Conservation (phyloP, 2,329 filamentous ascomycete genomes). For the Colletotrichum endophyticum region DNA sequence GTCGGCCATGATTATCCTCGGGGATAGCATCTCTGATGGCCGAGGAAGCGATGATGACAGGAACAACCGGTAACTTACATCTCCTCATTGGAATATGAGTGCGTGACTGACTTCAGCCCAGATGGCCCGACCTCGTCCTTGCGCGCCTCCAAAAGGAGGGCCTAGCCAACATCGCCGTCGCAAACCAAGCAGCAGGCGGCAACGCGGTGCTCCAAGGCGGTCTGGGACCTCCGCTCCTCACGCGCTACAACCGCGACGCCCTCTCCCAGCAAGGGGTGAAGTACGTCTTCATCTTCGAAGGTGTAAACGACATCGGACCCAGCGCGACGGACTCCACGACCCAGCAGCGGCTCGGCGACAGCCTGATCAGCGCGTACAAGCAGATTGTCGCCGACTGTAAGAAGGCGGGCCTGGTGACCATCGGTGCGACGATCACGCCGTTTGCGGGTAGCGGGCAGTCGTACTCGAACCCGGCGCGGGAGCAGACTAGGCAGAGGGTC, state of each 20-base stretch:
- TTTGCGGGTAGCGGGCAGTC: constrained; percentile 58
- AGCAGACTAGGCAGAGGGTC: constrained; percentile 60
- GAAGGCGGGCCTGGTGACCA: constrained; percentile 57
- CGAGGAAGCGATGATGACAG: constrained; percentile 64
- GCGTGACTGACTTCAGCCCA: constrained; percentile 15
- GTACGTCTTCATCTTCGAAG: constrained; percentile 71
- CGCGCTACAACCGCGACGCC: constrained; percentile 68
- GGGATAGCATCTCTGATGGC: constrained; percentile 72
- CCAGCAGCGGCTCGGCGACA: constrained; percentile 54
- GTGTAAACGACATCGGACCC: constrained; percentile 71
- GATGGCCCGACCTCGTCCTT: constrained; percentile 64
- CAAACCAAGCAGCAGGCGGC: constrained; percentile 73
- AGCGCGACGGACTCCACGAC: constrained; percentile 46
- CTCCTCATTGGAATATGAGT: not conserved
- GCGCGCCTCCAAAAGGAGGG: constrained; percentile 51
- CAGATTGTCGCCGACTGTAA: constrained; percentile 63
- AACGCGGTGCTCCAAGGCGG: constrained; percentile 68
- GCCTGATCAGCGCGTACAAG: constrained; percentile 60
- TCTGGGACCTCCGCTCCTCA: constrained; percentile 64
- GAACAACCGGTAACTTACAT: constrained; percentile 54
- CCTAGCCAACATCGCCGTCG: constrained; percentile 57
- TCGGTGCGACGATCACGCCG: constrained; percentile 71
- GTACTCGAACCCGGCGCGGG: constrained; percentile 59
- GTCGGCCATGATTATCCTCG: constrained; percentile 58
- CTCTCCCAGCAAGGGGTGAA: constrained; percentile 60